Percentiles rank a stretch among this genome's conserved stretches.
These are phyloP conservation scores for Meira nashicola DNA, from an alignment of 1,284 basidiomycete species.

Conservation along the genomic window DNA sequence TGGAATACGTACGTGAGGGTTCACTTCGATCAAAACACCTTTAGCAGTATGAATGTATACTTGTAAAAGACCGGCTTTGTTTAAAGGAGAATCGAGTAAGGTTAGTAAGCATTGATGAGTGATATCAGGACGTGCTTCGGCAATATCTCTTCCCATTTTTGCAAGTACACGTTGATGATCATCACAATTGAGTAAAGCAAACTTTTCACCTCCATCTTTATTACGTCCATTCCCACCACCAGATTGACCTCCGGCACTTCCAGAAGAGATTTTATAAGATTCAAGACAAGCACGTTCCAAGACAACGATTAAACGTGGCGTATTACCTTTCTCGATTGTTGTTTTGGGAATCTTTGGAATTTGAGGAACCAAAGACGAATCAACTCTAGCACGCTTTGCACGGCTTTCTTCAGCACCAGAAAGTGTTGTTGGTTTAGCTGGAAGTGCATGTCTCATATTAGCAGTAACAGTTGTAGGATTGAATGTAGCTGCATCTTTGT, in stretches of 20 bases:
- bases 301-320: constrained; percentile 68
- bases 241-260: constrained; percentile 53
- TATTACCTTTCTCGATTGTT: constrained; percentile 36
- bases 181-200: constrained; percentile 95
- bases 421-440: constrained; percentile 33
- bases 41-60: constrained; percentile 98
- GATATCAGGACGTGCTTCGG: constrained; percentile 94
- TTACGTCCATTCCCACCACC: constrained; percentile 53
- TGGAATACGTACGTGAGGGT: constrained; percentile 94
- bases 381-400: constrained; percentile 38
- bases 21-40: constrained; percentile 96
- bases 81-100: constrained; percentile 91
- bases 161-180: constrained; percentile 98
- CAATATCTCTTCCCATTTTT: constrained; percentile 95
- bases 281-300: constrained; percentile 91
- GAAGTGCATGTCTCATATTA: constrained; percentile 31
- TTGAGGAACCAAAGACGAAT: constrained; percentile 44
- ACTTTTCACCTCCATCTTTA: constrained; percentile 65
- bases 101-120: constrained; percentile 98
- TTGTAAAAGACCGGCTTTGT: constrained; percentile 93
- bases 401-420: constrained; percentile 19
- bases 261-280: constrained; percentile 74
- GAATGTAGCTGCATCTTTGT: too few species aligned
- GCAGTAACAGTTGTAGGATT: constrained; percentile 2
- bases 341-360: constrained; percentile 50